These are phyloP conservation scores for Mortierella sp. DNA, from an alignment of 371 early-diverging fungal species.

Conservation along the genomic window DNA sequence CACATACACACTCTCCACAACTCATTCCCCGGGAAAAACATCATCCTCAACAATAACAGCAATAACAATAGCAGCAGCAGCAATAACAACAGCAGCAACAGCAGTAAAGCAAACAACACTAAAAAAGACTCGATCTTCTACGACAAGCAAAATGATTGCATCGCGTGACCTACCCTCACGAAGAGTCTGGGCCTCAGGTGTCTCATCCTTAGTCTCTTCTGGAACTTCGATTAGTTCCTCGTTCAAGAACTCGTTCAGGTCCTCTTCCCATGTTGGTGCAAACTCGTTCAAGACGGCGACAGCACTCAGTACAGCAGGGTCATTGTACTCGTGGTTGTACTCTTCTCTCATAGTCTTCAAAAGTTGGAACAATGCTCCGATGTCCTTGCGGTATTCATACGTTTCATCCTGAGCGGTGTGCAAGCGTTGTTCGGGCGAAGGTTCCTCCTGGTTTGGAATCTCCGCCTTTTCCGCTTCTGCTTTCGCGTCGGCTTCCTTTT, in stretches of 20 bases:
- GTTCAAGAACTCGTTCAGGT: conserved; percentile 26
- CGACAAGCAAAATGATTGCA: too few relatives aligned
- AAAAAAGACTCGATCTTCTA: not conserved
- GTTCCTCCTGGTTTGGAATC: conserved; percentile 3
- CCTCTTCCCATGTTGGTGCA: conserved; percentile 23
- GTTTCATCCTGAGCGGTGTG: not conserved
- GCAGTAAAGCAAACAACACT: not conserved
- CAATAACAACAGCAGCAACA: not conserved
- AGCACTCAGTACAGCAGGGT: conserved; percentile 36
- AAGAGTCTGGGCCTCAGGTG: not conserved
- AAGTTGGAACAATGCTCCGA: conserved; percentile 28
- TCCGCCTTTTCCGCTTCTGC: not conserved
- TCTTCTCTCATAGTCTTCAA: conserved; percentile 34
- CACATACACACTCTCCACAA: too few relatives aligned
- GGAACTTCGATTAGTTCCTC: conserved; percentile 24
- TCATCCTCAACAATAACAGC: not conserved
- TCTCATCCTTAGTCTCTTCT: conserved; percentile 2
- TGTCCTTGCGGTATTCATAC: conserved; percentile 20
- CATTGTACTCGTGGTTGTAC: conserved; percentile 42
- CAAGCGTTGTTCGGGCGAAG: conserved; percentile 12
- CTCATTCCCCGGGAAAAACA: not conserved
- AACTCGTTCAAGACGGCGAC: conserved; percentile 22
- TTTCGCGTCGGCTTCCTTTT: conserved; percentile 6
- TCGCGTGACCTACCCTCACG: conserved; percentile 4
- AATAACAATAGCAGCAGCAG: not conserved